These are phyloP conservation scores for Poteriospumella lacustris DNA, from an alignment of 108 stramenopile genomes.

Conservation along the genomic window DNA sequence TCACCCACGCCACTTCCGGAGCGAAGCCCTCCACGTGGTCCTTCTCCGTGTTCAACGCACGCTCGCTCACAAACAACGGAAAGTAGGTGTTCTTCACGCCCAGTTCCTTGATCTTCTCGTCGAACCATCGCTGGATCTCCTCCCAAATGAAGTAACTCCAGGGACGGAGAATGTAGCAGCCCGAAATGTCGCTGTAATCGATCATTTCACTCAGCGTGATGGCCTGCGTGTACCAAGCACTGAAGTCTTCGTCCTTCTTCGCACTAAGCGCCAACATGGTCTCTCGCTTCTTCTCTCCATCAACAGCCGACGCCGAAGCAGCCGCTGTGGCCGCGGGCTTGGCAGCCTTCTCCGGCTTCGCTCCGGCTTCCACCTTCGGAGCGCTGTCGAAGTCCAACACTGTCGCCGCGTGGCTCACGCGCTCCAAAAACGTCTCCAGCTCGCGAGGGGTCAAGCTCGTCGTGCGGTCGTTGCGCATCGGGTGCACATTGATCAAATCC, in stretches of 20 bases:
- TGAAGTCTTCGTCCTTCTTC: conserved; percentile 68
- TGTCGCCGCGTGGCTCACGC: conserved; percentile 57
- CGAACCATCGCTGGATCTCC: conserved; percentile 90
- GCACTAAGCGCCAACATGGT: conserved; percentile 47
- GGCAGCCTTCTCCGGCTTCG: conserved; percentile 25
- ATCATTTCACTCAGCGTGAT: conserved; percentile 97
- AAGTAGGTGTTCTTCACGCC: conserved; percentile 93
- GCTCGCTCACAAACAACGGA: conserved; percentile 87
- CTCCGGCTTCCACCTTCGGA: conserved; percentile 25
- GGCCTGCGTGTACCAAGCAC: conserved; percentile 93
- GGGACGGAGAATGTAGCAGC: conserved; percentile 98
- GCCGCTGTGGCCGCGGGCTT: conserved; percentile 30
- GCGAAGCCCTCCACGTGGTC: conserved; percentile 99
- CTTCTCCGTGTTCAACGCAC: conserved; percentile 89
- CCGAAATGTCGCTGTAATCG: conserved; percentile 94
- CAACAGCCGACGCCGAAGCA: conserved; percentile 14
- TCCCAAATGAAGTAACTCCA: conserved; percentile 99
- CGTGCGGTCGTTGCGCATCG: conserved; percentile 76
- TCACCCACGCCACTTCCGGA: conserved; percentile 96
- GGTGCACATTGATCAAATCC: conserved; percentile 69
- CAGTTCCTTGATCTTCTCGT: conserved; percentile 58
- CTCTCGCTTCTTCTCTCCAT: conserved; percentile 54
- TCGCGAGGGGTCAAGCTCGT: conserved; percentile 60
- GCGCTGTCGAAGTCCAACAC: conserved; percentile 58
- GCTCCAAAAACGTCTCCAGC: conserved; percentile 58